Evolutionary conservation across 2,329 filamentous ascomycete species (phyloP).

Genomic region (Trichoderma sp.): DNA sequence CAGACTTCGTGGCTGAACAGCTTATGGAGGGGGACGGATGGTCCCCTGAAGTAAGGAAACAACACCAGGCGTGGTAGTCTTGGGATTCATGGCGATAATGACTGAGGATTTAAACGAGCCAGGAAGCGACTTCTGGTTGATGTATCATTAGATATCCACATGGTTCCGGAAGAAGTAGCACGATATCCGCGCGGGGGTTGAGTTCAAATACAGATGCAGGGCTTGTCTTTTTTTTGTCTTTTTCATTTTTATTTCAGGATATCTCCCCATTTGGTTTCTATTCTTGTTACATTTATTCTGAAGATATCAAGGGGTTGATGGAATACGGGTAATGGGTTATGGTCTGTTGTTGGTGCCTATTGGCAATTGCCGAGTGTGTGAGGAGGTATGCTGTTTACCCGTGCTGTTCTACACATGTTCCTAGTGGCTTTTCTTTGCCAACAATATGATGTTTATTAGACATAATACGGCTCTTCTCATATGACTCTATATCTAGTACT

Average conservation of each 20-base stretch:
- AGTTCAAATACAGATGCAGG: constrained; percentile 15
- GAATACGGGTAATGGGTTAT: neutral
- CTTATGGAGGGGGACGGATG: neutral
- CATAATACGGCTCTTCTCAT: neutral
- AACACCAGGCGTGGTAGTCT: constrained; percentile 1
- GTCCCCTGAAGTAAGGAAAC: neutral
- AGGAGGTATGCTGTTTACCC: neutral
- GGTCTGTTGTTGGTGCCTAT: neutral
- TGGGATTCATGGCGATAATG: constrained; percentile 6
- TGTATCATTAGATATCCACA: constrained; percentile 24
- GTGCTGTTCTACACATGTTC: neutral
- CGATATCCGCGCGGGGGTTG: constrained; percentile 18
- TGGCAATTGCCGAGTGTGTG: neutral
- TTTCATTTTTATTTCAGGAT: neutral
- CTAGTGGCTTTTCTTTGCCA: neutral
- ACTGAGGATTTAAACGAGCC: constrained; percentile 1
- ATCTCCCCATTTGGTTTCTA: neutral
- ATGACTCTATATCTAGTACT: neutral
- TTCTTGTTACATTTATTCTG: neutral
- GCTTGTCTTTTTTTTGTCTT: constrained; percentile 8
- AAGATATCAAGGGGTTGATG: neutral
- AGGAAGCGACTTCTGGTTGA: constrained; percentile 5
- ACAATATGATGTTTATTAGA: neutral
- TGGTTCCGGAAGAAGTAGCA: constrained; percentile 13
- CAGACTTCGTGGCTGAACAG: constrained; percentile 9